These are phyloP conservation scores for Syzygium malaccense DNA, from an alignment of 441 rosid genomes.

Conservation along the genomic window DNA sequence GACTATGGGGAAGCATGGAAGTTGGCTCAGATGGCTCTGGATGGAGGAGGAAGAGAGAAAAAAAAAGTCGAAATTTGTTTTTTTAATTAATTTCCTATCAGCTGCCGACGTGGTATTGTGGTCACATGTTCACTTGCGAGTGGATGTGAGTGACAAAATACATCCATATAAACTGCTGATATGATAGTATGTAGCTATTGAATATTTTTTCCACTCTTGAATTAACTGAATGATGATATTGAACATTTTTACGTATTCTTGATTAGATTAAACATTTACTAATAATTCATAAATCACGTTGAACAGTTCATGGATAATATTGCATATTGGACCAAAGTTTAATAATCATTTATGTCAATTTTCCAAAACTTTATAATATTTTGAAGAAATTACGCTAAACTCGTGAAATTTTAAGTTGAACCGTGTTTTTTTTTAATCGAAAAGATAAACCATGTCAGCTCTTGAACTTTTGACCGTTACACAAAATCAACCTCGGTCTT, in stretches of 20 bases:
- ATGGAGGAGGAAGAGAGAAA: background rate
- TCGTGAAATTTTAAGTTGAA: background rate
- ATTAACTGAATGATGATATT: accelerated
- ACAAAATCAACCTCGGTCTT: background rate
- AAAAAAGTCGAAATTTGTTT: too few species aligned
- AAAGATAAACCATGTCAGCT: background rate
- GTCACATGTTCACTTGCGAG: background rate
- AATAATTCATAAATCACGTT: background rate
- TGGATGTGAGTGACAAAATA: background rate
- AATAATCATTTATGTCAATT: accelerated
- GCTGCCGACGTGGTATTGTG: accelerated
- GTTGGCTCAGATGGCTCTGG: background rate
- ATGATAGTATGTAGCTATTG: background rate
- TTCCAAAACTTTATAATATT: background rate
- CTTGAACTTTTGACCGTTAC: background rate
- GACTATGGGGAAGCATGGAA: too few species aligned
- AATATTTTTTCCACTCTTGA: background rate
- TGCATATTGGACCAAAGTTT: accelerated
- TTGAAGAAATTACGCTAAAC: background rate
- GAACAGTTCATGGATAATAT: accelerated
- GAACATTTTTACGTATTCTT: background rate
- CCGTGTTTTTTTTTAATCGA: too few species aligned
- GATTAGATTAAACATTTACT: accelerated
- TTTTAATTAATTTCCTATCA: background rate
- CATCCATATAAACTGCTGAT: too few species aligned